Base-by-base conservation (phyloP, 2,329 filamentous ascomycete genomes). In the Penicillium sp. region DNA sequence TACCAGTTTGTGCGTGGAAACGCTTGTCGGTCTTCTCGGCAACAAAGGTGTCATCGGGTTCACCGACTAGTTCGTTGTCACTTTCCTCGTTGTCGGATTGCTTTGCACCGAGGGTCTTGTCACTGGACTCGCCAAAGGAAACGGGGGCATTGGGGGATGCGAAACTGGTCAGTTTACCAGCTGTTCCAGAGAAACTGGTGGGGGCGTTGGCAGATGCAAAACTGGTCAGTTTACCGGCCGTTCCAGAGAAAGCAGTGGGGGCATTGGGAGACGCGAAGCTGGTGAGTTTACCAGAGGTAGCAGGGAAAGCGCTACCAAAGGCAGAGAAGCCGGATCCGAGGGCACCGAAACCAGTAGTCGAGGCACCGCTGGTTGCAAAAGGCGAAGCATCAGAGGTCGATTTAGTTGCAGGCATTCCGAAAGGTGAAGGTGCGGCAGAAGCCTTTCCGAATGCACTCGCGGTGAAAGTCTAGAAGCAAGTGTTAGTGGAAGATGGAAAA, bases 71-170 rank as follows among this genome's bases (percentile, higher is more conserved):
- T 13, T 81, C 79, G 4, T 81, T 78, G 27, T 80, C 78, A 13
- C 48, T 55, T 8, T 80, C 78, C 6, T 78, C 76, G 31, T 77
- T 77, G 53, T 78, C 72, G 48, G 77, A 74, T 39, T 87, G 86
- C 1, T 90, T 85, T 13, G 90, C 89, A 33, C 91, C 91, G 70
- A 96, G 94, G 0, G 90, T 83, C 73, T 85, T 90, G 4, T 67
- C 49, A 52, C 72, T 70, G 58, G 68, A 54, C 63, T 67, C 59
- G 2, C 78, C 77, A 58, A 80, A 73, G 47, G 77, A 77, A 19
- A 74, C 68, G 49, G 77, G 66, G 50, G 82, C 84, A 27, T 74
- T 73, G 23, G 86, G 82, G 45, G 87, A 86, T 42, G 87, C 90
- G 74, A 96, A 96, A 64, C 83, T 89, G 2, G 83, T 82, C 10